Evolutionary conservation across 2,329 filamentous ascomycete genomes (phyloP), one percentile per base, ranked within the genome.

Genomic region (Aspergillus chevalieri): DNA sequence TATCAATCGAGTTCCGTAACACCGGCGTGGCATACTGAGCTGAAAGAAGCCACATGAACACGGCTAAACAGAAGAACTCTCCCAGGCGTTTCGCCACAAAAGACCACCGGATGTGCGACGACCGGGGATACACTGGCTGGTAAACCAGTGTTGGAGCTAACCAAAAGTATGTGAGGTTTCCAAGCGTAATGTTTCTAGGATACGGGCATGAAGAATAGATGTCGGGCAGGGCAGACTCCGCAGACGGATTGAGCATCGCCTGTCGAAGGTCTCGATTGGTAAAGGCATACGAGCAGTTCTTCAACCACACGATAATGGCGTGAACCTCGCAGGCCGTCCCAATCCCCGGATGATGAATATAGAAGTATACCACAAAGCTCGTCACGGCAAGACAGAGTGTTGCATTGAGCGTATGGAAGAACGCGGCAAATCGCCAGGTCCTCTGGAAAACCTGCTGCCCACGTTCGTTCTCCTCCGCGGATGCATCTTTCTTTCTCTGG

Each of bases 111-210:
- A 96, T 88, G 49, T 79, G 81, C 7, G 82, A 75, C 5, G 88
- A 90, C 41, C 91, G 86, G 17, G 93, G 93, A 67, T 98, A 98
- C 12, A 93, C 89, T 1, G 93, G 93, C 73, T 98, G 93, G 68
- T 98, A 98, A 42, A 97, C 86, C 47, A 98, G 78, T 0, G 93
- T 98, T 0, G 93, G 93, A 0, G 92, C 93, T 84, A 91, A 92
- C 92, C 93, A 97, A 69, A 98, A 98, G 72, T 97, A 98, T 50
- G 82, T 82, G 22, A 98, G 75, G 65, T 97, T 98, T 46, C 78
- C 73, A 58, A 96, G 78, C 3, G 90, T 95, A 68, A 98, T 88
- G 68, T 97, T 98, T 44, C 81, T 72, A 0, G 93, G 93, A 66
- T 98, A 98, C 0, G 92, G 88, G 61, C 90, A 95, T 47, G 81